phyloP scores from a whole-genome alignment of 1,139 yeast species.

The Suhomyces bokatorum region DNA sequence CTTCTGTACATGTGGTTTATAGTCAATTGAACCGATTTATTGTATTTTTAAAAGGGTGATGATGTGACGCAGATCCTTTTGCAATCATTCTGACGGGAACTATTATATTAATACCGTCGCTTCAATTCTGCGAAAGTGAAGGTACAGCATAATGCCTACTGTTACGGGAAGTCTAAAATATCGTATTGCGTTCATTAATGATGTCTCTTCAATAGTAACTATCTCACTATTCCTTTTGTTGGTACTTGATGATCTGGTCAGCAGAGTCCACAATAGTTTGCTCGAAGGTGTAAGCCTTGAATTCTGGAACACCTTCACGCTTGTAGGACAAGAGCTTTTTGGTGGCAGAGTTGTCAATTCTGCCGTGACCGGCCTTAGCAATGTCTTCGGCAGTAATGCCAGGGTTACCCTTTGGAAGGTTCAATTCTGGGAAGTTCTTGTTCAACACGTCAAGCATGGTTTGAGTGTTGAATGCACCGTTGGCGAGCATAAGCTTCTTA shows the following conservation, averaged over 20 bases:
- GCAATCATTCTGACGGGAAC: too few species aligned
- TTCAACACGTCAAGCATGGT: conserved; percentile 17
- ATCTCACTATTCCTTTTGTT: background rate
- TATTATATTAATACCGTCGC: too few species aligned
- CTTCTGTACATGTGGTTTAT: too few species aligned
- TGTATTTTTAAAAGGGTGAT: too few species aligned
- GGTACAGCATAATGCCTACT: too few species aligned
- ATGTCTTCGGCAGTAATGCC: conserved; percentile 18
- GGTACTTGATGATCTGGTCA: background rate
- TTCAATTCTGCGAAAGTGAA: too few species aligned
- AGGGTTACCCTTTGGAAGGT: conserved; percentile 29
- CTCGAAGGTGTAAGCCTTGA: background rate
- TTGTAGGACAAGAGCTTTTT: background rate
- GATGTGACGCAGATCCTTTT: too few species aligned
- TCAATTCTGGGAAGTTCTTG: conserved; percentile 13
- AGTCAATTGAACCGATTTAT: too few species aligned
- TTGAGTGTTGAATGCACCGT: conserved; percentile 11
- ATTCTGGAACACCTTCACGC: background rate
- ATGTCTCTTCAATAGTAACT: too few species aligned
- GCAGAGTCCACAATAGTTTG: conserved; percentile 38
- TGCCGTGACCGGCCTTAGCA: background rate
- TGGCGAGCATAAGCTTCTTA: conserved; percentile 4
- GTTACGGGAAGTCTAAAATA: too few species aligned
- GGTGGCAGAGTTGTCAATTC: background rate
- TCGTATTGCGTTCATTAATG: too few species aligned